Conservation (phyloP, 2,329 filamentous ascomycete species). For the Paecilomyces fulvus region DNA sequence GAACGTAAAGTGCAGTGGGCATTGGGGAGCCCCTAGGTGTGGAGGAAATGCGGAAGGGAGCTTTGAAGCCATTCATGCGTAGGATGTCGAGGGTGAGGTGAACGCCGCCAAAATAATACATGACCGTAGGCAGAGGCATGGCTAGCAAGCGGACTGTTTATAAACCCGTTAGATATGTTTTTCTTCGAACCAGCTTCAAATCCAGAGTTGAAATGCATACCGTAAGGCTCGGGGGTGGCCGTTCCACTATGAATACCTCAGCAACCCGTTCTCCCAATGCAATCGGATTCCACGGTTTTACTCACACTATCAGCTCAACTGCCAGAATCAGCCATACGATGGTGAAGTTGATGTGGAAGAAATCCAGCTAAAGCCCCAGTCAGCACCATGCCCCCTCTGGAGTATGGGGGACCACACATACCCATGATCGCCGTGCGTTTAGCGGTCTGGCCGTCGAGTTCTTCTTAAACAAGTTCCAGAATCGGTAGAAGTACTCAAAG, state of each 20-base stretch:
- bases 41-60: conserved; percentile 57
- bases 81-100: conserved; percentile 35
- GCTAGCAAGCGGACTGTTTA: conserved; percentile 34
- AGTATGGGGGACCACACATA: conserved; percentile 10
- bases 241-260: conserved; percentile 26
- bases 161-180: conserved; percentile 1
- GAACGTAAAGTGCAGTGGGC: conserved; percentile 53
- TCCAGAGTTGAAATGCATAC: conserved; percentile 20
- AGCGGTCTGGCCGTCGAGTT: conserved; percentile 29
- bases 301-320: conserved; percentile 35
- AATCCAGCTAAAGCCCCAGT: conserved; percentile 28
- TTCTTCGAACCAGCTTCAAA: background rate
- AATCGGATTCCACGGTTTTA: conserved; percentile 2
- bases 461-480: conserved; percentile 31
- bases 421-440: conserved; percentile 36
- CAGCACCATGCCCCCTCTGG: background rate
- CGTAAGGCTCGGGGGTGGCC: conserved; percentile 30
- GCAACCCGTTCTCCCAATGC: background rate
- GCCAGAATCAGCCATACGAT: conserved; percentile 37
- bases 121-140: conserved; percentile 37
- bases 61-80: conserved; percentile 35
- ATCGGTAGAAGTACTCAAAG: conserved; percentile 36
- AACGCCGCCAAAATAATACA: conserved; percentile 38
- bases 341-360: conserved; percentile 40
- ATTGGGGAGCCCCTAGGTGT: conserved; percentile 51